Evolutionary conservation across 805 yeast species (phyloP).

Genomic region (Sporopachydermia lactativora): DNA sequence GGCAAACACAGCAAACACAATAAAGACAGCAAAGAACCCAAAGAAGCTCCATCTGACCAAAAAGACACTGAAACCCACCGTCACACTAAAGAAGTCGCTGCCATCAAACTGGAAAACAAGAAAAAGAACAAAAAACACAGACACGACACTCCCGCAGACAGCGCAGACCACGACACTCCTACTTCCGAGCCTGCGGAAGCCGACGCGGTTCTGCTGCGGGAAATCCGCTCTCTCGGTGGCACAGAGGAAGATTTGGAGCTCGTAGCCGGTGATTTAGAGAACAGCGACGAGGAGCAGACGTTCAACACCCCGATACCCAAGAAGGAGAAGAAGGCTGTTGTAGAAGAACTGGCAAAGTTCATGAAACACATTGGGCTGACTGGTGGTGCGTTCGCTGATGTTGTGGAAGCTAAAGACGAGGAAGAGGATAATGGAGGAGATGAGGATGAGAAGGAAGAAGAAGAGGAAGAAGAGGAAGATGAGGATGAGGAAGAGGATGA

Average conservation of each 20-base stretch:
- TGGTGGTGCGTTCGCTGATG: constrained; percentile 20
- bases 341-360: constrained; percentile 42
- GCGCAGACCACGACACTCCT: constrained; percentile 1
- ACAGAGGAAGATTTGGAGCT: constrained; percentile 67
- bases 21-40: constrained; percentile 5
- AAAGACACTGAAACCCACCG: constrained; percentile 3
- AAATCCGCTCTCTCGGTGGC: constrained; percentile 76
- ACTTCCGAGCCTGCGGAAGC: constrained; percentile 16
- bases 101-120: constrained; percentile 7
- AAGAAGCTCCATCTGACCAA: constrained; percentile 3
- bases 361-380: constrained; percentile 58
- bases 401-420: constrained; percentile 21
- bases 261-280: constrained; percentile 31
- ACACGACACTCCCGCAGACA: constrained; percentile 3
- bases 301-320: constrained; percentile 12
- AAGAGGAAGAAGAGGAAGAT: constrained; percentile 12
- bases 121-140: constrained; percentile 6
- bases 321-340: constrained; percentile 21
- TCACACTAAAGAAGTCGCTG: constrained; percentile 8
- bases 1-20: constrained; percentile 8
- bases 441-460: constrained; percentile 13
- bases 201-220: constrained; percentile 36
- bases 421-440: constrained; percentile 15
- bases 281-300: constrained; percentile 11
- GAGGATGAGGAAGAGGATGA: constrained; percentile 11